A percentile compares a stretch with the other conserved stretches of the same genome.
Conservation (phyloP, 78 protist species). For the Blattamonas nauphoetae region DNA sequence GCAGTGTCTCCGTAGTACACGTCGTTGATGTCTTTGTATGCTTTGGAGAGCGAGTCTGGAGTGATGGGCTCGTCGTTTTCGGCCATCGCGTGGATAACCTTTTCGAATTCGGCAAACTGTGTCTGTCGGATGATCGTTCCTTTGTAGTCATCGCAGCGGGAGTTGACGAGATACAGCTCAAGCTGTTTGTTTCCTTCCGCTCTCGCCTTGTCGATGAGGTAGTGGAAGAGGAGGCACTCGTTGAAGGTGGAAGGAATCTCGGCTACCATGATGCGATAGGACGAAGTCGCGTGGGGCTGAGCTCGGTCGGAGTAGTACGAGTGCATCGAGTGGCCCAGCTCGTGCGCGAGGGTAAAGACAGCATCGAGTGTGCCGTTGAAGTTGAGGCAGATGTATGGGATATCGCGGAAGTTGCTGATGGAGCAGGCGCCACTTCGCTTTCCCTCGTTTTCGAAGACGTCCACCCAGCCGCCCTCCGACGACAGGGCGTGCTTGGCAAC, state of each 20-base stretch:
- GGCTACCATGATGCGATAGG: background rate
- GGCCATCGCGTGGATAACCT: background rate
- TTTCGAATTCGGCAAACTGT: background rate
- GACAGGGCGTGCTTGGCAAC: background rate
- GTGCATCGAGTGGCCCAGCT: constrained; percentile 21
- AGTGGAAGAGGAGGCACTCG: background rate
- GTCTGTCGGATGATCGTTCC: constrained; percentile 9
- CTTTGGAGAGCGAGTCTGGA: background rate
- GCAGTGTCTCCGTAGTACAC: background rate
- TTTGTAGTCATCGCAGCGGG: background rate
- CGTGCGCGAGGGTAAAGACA: constrained; percentile 1
- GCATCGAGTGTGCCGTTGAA: background rate
- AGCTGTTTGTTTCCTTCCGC: background rate
- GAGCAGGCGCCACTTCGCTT: background rate
- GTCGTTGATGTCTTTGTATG: background rate
- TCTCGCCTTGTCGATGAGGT: background rate
- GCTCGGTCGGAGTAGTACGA: background rate
- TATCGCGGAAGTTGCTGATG: background rate
- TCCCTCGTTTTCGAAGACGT: background rate
- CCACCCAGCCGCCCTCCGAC: background rate
- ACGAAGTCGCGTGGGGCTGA: constrained; percentile 4
- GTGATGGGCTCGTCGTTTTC: constrained; percentile 7
- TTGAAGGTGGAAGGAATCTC: constrained; percentile 6
- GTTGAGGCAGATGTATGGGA: background rate
- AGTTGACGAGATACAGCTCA: background rate